Conservation (phyloP, 208 protist species). For the Crithidia brevicula region DNA sequence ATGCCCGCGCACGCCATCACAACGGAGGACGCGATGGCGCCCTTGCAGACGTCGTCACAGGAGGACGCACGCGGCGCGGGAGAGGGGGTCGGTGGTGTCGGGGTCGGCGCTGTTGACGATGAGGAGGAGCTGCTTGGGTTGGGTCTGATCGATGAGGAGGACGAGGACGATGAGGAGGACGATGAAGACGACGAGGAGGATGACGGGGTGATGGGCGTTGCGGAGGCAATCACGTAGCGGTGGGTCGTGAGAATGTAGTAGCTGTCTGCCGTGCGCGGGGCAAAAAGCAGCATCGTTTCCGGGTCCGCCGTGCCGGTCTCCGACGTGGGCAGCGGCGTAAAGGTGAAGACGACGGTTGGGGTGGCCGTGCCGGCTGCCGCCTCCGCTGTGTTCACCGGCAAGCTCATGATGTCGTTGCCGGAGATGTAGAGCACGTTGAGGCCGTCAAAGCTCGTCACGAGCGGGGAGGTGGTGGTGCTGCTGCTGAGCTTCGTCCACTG, state of each 20-base stretch:
- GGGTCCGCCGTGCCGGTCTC: neutral
- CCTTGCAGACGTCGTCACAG: slow-evolving; percentile 74
- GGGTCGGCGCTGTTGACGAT: slow-evolving; percentile 37
- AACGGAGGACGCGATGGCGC: slow-evolving; percentile 58
- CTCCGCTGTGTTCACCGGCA: slow-evolving; percentile 8
- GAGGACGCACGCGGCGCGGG: neutral
- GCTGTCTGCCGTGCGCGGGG: slow-evolving; percentile 21
- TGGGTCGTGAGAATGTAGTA: slow-evolving; percentile 27
- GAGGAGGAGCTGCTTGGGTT: neutral
- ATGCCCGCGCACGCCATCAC: slow-evolving; percentile 42
- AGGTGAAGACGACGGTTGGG: slow-evolving; percentile 12
- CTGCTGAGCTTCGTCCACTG: slow-evolving; percentile 15
- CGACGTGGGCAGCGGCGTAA: slow-evolving; percentile 2
- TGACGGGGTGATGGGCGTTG: slow-evolving; percentile 7
- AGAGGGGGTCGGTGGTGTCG: slow-evolving; percentile 6
- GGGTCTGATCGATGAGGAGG: neutral
- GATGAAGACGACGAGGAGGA: neutral
- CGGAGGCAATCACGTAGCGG: slow-evolving; percentile 23
- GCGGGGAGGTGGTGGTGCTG: neutral
- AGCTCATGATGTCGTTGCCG: slow-evolving; percentile 4
- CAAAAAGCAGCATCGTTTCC: slow-evolving; percentile 19
- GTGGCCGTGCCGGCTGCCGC: neutral
- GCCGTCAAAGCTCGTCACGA: slow-evolving; percentile 19
- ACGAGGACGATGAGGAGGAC: neutral
- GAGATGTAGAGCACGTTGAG: slow-evolving; percentile 21